A percentile compares a stretch with the other conserved stretches of the same genome.
Evolutionary conservation across 805 yeast genomes (phyloP).

Genomic region (Saccharomycopsis schoenii): DNA sequence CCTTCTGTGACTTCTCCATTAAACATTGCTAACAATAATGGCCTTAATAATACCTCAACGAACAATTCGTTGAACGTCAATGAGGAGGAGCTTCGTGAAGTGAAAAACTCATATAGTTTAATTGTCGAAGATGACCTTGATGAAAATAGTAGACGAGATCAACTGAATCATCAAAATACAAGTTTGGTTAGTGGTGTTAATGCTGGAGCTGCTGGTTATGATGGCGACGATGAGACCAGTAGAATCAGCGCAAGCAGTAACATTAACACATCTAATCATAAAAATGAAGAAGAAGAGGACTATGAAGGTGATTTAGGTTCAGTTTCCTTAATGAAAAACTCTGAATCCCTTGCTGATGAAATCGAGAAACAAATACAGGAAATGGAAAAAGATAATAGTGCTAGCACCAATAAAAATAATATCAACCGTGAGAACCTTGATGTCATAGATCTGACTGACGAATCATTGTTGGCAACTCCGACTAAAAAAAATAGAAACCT

Average conservation of each 20-base stretch:
- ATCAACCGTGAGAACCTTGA: background rate
- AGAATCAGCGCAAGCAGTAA: background rate
- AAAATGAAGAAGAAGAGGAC: background rate
- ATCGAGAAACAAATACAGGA: constrained; percentile 10
- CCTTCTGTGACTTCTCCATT: background rate
- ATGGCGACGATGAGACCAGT: background rate
- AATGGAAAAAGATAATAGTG: background rate
- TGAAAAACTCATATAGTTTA: background rate
- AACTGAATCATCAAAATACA: background rate
- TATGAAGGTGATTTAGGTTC: background rate
- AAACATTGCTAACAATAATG: background rate
- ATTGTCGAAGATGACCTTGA: background rate
- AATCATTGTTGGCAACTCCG: background rate
- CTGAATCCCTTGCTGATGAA: constrained; percentile 1
- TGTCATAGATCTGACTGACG: background rate
- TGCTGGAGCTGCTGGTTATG: background rate
- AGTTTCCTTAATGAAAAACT: background rate
- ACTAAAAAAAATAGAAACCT: background rate
- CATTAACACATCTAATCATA: background rate
- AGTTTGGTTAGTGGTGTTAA: background rate
- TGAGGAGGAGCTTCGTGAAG: background rate
- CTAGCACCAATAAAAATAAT: background rate
- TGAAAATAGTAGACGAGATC: background rate
- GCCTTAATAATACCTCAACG: background rate
- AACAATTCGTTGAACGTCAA: background rate